phyloP scores from a whole-genome alignment of 1,284 basidiomycete species.

The Trichosporon asahii region DNA sequence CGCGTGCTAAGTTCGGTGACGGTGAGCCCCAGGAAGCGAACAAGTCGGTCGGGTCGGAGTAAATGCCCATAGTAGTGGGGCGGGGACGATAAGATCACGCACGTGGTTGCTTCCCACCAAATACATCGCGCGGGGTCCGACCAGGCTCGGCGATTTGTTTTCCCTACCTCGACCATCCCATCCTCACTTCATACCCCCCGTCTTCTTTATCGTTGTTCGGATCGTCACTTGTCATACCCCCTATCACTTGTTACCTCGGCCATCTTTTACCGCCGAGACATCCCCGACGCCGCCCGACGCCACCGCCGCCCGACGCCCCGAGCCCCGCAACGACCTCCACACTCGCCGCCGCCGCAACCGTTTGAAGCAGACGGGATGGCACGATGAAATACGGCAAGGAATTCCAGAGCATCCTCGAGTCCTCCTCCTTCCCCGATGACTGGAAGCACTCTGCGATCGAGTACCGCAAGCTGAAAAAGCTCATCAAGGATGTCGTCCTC shows the following conservation, averaged over 20 bases:
- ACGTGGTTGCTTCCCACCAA: background rate
- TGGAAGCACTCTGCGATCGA: constrained; percentile 66
- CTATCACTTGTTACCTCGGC: no score
- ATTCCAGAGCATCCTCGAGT: constrained; percentile 50
- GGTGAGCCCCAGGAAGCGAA: background rate
- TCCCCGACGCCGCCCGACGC: background rate
- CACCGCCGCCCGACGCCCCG: background rate
- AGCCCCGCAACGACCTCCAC: background rate
- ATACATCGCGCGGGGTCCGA: no score
- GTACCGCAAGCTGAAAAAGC: constrained; percentile 86
- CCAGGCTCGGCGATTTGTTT: background rate
- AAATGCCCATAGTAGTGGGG: background rate
- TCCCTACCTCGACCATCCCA: background rate
- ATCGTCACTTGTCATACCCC: background rate
- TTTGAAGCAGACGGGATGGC: background rate
- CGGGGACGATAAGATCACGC: background rate
- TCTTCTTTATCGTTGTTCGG: background rate
- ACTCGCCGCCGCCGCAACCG: background rate
- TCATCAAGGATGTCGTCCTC: constrained; percentile 79
- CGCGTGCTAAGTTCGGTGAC: background rate
- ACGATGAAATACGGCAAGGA: constrained; percentile 53
- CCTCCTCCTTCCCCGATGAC: constrained; percentile 50
- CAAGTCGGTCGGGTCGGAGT: background rate
- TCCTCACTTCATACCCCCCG: background rate
- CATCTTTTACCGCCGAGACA: background rate